phyloP scores from a whole-genome alignment of 768 basidiomycete species.

The Auricularia heimuer region DNA sequence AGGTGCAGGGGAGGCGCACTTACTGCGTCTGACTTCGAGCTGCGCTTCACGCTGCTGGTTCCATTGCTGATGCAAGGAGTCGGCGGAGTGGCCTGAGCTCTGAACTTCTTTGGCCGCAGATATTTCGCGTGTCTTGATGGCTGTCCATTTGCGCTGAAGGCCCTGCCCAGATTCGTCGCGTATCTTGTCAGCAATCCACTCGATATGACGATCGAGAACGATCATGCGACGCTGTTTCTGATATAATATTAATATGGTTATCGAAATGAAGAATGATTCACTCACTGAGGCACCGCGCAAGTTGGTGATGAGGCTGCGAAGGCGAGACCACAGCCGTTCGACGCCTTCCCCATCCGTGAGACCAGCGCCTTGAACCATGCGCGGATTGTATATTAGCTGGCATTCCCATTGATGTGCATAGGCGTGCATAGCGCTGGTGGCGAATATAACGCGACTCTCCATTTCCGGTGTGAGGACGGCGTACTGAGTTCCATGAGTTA shows the following conservation, averaged over 20 bases:
- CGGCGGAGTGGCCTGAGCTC: constrained; percentile 10
- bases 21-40: constrained; percentile 20
- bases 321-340: constrained; percentile 22
- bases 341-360: constrained; percentile 27
- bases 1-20: constrained; percentile 10
- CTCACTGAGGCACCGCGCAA: not conserved
- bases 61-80: constrained; percentile 25
- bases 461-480: not conserved
- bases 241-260: not conserved
- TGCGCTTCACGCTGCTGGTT: constrained; percentile 22
- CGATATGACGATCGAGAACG: no score
- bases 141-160: constrained; percentile 17
- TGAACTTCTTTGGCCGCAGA: not conserved
- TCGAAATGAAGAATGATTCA: no score
- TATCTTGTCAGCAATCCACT: not conserved
- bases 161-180: constrained; percentile 24
- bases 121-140: constrained; percentile 9
- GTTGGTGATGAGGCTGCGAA: not conserved
- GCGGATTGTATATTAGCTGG: not conserved
- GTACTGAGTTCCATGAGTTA: not conserved
- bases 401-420: constrained; percentile 4
- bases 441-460: not conserved
- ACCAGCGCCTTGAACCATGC: constrained; percentile 19
- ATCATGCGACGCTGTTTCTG: no score
- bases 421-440: not conserved